These are phyloP conservation scores for Cladosporium sp. DNA, from an alignment of 2,329 filamentous ascomycete species.

Conservation along the genomic window DNA sequence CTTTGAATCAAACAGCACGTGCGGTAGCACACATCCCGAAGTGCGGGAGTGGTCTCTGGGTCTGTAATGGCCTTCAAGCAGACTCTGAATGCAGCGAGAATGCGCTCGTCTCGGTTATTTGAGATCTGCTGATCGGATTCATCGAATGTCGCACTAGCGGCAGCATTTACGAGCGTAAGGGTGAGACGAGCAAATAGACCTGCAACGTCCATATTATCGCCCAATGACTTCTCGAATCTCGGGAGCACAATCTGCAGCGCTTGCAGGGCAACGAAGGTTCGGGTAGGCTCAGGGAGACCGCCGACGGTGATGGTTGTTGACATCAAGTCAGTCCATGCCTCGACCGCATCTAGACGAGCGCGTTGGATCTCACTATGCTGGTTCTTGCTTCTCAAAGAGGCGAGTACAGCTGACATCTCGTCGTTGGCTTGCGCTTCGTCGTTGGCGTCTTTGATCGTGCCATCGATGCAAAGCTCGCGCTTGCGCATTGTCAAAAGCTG, in stretches of 20 bases:
- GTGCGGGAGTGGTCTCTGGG: slow-evolving; percentile 61
- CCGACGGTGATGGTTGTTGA: slow-evolving; percentile 78
- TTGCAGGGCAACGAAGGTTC: slow-evolving; percentile 76
- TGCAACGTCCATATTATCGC: slow-evolving; percentile 64
- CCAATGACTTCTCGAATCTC: slow-evolving; percentile 73
- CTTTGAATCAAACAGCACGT: slow-evolving; percentile 61
- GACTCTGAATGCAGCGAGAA: slow-evolving; percentile 86
- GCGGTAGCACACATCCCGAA: slow-evolving; percentile 83
- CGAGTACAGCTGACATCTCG: slow-evolving; percentile 57
- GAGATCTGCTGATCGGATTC: slow-evolving; percentile 40
- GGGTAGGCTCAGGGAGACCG: slow-evolving; percentile 65
- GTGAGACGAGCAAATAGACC: slow-evolving; percentile 73
- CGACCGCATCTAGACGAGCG: slow-evolving; percentile 63
- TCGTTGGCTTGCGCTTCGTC: slow-evolving; percentile 44
- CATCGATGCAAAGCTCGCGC: slow-evolving; percentile 48
- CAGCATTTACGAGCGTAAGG: slow-evolving; percentile 61
- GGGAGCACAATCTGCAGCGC: slow-evolving; percentile 82
- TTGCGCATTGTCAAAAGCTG: slow-evolving; percentile 69
- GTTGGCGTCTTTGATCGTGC: slow-evolving; percentile 26
- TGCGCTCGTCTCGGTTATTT: slow-evolving; percentile 67
- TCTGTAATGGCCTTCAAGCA: slow-evolving; percentile 75
- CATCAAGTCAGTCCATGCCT: slow-evolving; percentile 78
- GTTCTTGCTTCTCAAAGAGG: slow-evolving; percentile 61
- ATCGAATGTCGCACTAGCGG: slow-evolving; percentile 55
- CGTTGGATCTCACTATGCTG: slow-evolving; percentile 53